Evolutionary conservation across 2,329 filamentous ascomycete species (phyloP).

Genomic region (Colletotrichum sp.): DNA sequence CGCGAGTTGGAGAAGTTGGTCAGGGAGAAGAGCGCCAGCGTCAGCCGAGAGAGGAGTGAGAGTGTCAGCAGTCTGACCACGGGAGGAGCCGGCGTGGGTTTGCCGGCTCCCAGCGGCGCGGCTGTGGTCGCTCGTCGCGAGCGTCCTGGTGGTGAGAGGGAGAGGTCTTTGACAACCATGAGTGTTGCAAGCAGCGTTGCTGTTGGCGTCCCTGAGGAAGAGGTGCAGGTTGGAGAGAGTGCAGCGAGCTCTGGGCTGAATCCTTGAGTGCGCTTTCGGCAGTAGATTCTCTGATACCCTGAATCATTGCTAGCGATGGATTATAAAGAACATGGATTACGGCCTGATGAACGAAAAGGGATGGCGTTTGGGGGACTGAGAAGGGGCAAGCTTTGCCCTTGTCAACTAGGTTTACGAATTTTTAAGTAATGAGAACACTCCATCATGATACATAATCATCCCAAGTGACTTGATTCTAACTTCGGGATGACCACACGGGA

Average conservation of each 20-base stretch:
- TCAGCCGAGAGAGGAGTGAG: constrained; percentile 51
- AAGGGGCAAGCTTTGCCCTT: not conserved
- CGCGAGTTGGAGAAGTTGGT: constrained; percentile 65
- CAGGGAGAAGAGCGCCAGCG: constrained; percentile 52
- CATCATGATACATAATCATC: not conserved
- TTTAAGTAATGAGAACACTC: not conserved
- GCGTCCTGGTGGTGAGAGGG: constrained; percentile 40
- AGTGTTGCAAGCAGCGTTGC: constrained; percentile 50
- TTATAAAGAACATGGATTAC: not conserved
- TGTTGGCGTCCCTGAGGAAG: constrained; percentile 64
- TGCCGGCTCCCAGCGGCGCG: constrained; percentile 28
- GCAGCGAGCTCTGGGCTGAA: constrained; percentile 54
- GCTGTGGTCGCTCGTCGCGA: constrained; percentile 53
- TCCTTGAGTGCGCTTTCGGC: not conserved
- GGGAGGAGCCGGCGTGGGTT: constrained; percentile 36
- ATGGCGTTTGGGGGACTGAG: not conserved
- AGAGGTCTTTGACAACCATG: constrained; percentile 45
- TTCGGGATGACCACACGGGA: too few relatives aligned
- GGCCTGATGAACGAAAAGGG: not conserved
- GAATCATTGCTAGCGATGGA: not conserved
- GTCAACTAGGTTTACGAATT: not conserved
- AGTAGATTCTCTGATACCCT: not conserved
- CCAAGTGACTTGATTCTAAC: too few relatives aligned
- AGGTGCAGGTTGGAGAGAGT: constrained; percentile 66
- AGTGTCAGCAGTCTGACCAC: constrained; percentile 56